These are phyloP conservation scores for Spongospora subterranea DNA, from an alignment of 208 protist genomes.

Conservation along the genomic window DNA sequence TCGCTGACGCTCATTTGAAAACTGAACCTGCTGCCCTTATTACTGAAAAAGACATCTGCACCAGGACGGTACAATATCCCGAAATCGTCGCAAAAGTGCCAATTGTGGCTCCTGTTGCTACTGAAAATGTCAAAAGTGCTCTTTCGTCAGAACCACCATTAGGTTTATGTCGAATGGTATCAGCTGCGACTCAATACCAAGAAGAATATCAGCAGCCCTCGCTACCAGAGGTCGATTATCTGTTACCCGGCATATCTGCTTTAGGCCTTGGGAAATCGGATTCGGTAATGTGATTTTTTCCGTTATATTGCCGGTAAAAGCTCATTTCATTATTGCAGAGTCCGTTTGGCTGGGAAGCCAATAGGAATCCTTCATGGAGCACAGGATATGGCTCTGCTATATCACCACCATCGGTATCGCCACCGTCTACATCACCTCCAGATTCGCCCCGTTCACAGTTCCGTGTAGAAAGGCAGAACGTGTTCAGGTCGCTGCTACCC, in stretches of 20 bases:
- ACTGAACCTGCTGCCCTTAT: too few species aligned
- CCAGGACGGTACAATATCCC: too few species aligned
- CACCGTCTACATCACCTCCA: neutral
- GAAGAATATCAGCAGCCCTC: neutral
- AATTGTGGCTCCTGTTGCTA: neutral
- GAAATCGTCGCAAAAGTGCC: too few species aligned
- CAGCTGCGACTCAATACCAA: neutral
- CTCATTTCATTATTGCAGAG: neutral
- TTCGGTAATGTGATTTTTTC: neutral
- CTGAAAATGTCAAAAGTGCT: neutral
- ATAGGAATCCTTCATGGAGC: neutral
- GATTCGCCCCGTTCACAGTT: neutral
- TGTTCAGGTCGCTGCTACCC: constrained; percentile 42
- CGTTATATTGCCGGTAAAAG: neutral
- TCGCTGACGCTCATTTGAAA: too few species aligned
- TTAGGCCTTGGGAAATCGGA: constrained; percentile 19
- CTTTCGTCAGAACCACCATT: neutral
- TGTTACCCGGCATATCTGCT: constrained; percentile 10
- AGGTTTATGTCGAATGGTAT: too few species aligned
- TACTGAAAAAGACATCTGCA: too few species aligned
- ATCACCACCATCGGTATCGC: neutral
- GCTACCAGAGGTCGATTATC: too few species aligned
- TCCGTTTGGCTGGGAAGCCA: constrained; percentile 18
- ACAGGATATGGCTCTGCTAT: too few species aligned
- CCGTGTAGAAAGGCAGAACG: neutral